These are phyloP conservation scores for Rubus idaeus DNA, from an alignment of 306 rosid genomes.

Conservation along the genomic window DNA sequence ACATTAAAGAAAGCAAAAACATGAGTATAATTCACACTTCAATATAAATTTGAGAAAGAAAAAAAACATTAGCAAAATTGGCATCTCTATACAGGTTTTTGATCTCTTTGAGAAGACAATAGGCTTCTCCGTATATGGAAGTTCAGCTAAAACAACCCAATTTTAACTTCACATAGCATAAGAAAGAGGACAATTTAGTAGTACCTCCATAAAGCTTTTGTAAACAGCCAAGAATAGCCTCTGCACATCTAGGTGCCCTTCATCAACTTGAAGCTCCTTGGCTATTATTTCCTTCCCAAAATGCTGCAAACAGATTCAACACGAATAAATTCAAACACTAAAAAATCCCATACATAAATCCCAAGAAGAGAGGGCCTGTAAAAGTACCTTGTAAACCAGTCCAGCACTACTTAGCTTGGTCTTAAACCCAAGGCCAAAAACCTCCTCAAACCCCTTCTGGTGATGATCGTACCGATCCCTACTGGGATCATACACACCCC, in stretches of 20 bases:
- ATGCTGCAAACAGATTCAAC: constrained; percentile 48
- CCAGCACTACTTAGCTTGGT: constrained; percentile 98
- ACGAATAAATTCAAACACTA: constrained; percentile 1
- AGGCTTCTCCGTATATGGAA: background rate
- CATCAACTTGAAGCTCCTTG: constrained; percentile 81
- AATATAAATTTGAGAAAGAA: background rate
- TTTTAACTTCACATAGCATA: background rate
- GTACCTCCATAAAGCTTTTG: constrained; percentile 98
- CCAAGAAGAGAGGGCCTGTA: background rate
- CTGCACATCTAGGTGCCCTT: constrained; percentile 73
- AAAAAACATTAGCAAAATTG: too few relatives aligned
- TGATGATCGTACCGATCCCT: constrained; percentile 91
- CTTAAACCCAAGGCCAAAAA: constrained; percentile 83
- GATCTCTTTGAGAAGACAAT: background rate
- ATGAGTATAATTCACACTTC: background rate
- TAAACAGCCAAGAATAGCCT: constrained; percentile 75
- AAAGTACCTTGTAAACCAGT: constrained; percentile 80
- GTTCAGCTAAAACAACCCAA: background rate
- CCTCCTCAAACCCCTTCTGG: constrained; percentile 91
- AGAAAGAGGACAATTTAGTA: background rate
- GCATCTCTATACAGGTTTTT: too few relatives aligned
- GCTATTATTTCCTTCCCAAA: constrained; percentile 94
- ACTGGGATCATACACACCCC: constrained; percentile 83
- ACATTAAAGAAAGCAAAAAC: background rate
- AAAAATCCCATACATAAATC: background rate